Evolutionary conservation across 345 rosid species (phyloP).

Genomic region (Sisymbrium irio): DNA sequence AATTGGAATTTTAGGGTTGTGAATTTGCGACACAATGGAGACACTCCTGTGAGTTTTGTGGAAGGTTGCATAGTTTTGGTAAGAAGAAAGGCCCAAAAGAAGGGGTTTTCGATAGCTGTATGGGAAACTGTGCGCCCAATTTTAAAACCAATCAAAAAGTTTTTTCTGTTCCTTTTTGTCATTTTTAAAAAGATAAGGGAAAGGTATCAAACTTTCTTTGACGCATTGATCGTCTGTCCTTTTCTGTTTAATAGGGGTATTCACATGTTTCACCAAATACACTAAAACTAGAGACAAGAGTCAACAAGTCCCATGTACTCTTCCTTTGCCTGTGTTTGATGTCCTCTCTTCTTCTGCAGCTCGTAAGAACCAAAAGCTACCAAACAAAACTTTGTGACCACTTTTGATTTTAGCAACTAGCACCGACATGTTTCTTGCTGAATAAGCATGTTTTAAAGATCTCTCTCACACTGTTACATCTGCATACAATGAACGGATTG

Average conservation of each 20-base stretch:
- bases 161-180: not conserved
- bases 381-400: conserved; percentile 13
- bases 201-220: conserved; percentile 25
- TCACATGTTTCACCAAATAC: conserved; percentile 14
- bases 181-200: not conserved
- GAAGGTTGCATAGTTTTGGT: conserved; percentile 12
- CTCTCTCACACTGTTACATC: not conserved
- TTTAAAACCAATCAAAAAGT: conserved; percentile 12
- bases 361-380: not conserved
- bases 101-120: not conserved
- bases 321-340: conserved; percentile 7
- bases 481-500: not conserved
- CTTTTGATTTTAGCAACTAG: conserved; percentile 11
- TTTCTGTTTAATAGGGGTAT: conserved; percentile 5
- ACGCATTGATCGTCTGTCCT: conserved; percentile 8
- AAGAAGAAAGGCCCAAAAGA: conserved; percentile 17
- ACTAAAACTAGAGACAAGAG: not conserved
- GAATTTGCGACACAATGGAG: not conserved
- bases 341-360: conserved; percentile 8
- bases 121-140: conserved; percentile 4
- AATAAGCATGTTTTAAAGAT: conserved; percentile 16
- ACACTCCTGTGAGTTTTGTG: not conserved
- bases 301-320: not conserved
- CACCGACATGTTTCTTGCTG: conserved; percentile 29
- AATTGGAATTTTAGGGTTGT: conserved; percentile 7